Evolutionary conservation across 371 early-diverging fungal species (phyloP).

Genomic region (Capniomyces stellatus): DNA sequence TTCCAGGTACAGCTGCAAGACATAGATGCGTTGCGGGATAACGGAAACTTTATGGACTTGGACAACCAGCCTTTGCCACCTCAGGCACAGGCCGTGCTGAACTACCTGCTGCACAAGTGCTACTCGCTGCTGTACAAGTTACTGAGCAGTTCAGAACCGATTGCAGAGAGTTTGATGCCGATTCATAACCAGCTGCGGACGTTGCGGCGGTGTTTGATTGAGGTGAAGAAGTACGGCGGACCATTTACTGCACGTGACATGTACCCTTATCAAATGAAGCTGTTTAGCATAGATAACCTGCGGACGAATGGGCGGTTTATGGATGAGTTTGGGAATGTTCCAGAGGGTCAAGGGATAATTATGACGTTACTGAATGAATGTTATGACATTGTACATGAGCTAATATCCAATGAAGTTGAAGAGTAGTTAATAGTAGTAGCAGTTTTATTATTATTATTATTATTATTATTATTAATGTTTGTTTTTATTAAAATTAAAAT

Average conservation of each 20-base stretch:
- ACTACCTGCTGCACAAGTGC: conserved; percentile 72
- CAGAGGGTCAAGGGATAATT: conserved; percentile 74
- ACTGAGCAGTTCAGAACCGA: conserved; percentile 59
- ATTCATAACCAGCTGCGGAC: conserved; percentile 71
- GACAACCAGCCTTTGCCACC: conserved; percentile 32
- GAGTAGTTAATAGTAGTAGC: conserved; percentile 10
- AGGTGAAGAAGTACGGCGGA: conserved; percentile 67
- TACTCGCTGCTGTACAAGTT: conserved; percentile 73
- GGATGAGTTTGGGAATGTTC: conserved; percentile 60
- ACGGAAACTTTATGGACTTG: conserved; percentile 51
- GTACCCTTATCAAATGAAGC: conserved; percentile 77
- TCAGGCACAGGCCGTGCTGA: conserved; percentile 38
- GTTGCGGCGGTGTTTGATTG: conserved; percentile 56
- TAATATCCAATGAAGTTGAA: conserved; percentile 33
- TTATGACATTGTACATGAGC: conserved; percentile 64
- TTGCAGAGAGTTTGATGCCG: conserved; percentile 68
- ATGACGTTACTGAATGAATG: conserved; percentile 70
- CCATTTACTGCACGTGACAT: conserved; percentile 60
- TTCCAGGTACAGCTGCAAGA: conserved; percentile 62
- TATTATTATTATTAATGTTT: too few species aligned
- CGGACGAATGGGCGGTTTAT: conserved; percentile 72
- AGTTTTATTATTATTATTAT: too few species aligned
- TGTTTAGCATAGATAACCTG: conserved; percentile 62
- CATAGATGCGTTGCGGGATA: conserved; percentile 39
- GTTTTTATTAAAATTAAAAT: background rate